Evolutionary conservation across 208 protist species (phyloP), one percentile per base, ranked within the genome.

Genomic region (Crithidia thermophila): DNA sequence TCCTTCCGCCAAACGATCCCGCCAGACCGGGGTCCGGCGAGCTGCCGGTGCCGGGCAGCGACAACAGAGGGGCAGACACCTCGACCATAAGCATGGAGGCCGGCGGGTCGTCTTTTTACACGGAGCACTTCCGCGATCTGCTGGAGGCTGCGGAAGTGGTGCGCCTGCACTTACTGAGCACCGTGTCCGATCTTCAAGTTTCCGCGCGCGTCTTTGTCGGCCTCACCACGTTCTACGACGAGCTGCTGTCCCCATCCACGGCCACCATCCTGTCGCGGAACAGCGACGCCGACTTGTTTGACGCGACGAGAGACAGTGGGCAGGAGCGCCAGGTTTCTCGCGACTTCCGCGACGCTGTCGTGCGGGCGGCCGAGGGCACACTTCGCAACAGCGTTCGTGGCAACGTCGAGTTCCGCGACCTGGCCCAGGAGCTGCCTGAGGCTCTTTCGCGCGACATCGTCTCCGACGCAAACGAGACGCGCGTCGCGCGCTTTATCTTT

Each of bases 121-220:
- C 79, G 0, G 53, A 66, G 27, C 55, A 64, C 27, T 67, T 86
- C 47, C 60, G 73, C 9, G 73, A 82, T 14, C 67, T 67, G 30
- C 51, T 91, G 11, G 59, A 66, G 21, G 85, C 67, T 0, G 72
- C 72, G 16, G 85, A 91, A 33, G 30, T 68, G 25, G 57, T 70
- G 3, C 75, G 76, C 3, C 43, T 75, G 36, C 69, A 81, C 3
- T 33, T 91, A 46, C 25, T 80, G 36, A 80, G 60, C 56, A 47
- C 59, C 20, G 36, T 61, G 10, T 72, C 79, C 2, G 85, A 91
- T 47, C 62, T 76, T 36, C 80, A 87, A 27, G 79, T 91, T 14
- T 59, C 72, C 20, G 66, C 53, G 57, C 77, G 71, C 34, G 59
- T 79, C 34, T 76, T 78, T 20, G 37, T 70, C 18, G 76, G 60